A percentile compares a stretch with the other conserved stretches of the same genome.
Conservation (phyloP, 2,329 filamentous ascomycete species). For the Verticillium zaregamsianum region DNA sequence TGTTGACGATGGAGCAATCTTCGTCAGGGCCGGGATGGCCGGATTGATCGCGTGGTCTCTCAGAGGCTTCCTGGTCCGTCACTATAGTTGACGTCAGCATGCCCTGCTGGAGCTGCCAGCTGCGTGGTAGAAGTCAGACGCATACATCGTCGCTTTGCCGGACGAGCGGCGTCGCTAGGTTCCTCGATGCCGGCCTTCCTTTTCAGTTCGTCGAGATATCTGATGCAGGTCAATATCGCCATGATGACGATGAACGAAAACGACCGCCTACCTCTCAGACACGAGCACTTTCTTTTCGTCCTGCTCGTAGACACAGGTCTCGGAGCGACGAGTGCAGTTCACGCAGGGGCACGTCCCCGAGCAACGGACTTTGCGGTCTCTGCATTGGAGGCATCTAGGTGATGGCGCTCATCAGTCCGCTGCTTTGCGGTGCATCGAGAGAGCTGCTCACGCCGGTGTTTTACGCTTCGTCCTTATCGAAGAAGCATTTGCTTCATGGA, state of each 20-base stretch:
- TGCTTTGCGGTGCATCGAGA: not conserved
- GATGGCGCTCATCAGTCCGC: not conserved
- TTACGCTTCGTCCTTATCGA: not conserved
- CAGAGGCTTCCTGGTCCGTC: too few relatives aligned
- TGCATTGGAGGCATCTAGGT: slow-evolving; percentile 4
- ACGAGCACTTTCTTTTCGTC: slow-evolving; percentile 10
- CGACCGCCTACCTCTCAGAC: slow-evolving; percentile 2
- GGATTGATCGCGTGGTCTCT: too few relatives aligned
- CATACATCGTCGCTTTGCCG: not conserved
- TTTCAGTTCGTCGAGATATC: slow-evolving; percentile 5
- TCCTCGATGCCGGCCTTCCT: slow-evolving; percentile 3
- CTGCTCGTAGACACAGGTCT: slow-evolving; percentile 7
- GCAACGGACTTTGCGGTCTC: slow-evolving; percentile 9
- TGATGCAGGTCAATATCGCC: not conserved
- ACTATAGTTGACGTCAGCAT: too few relatives aligned
- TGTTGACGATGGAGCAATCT: not conserved
- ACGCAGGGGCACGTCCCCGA: slow-evolving; percentile 5
- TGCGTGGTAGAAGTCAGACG: too few relatives aligned
- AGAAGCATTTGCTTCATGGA: not conserved
- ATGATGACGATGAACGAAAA: not conserved
- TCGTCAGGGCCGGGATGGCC: not conserved
- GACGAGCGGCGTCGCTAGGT: not conserved
- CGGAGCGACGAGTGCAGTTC: slow-evolving; percentile 4
- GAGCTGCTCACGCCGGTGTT: not conserved
- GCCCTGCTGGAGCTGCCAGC: too few relatives aligned